Base-by-base conservation (phyloP, 768 basidiomycete genomes). In the Postia placenta region DNA sequence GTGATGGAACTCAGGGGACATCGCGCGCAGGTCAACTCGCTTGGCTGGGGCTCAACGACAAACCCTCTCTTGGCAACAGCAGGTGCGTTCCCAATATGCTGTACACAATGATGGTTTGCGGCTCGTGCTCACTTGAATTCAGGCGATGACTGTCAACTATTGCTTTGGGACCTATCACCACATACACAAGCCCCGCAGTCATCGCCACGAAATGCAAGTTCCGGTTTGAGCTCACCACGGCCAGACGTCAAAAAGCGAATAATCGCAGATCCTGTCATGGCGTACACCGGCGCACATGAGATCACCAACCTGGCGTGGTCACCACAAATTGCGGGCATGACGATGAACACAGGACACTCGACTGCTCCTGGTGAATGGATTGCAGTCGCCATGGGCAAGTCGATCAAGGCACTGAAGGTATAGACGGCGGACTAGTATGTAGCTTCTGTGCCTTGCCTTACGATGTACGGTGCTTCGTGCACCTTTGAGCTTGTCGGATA, bases 81-180 rank as follows among this genome's bases (percentile, higher is more conserved):
- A 57, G 87, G 93, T 89, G 67, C 56, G 77, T 42, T 42, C 28
- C 38, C n/a, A 26, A 38, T 15, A 28, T 47, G 30, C 30, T 27
- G 14, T 33, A 7, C 7, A 7, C 15, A 15, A 15, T 33, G n/a
- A n/a, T n/a, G n/a, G n/a, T 33, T 7, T 15, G 30, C 30, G 9
- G 30, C 15, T 33, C 15, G 15, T 33, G 30, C 38, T 35, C 11
- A 17, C 47, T 53, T 12, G 54, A 26, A 6, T 23, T 28, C 62
- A 96, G 93, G 83, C 48, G 94, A 98, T 64, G 94, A 98, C 67
- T 87, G 87, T 55, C 93, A 95, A 69, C 73, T 96, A n/a, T 71
- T 96, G 9, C 65, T 98, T 12, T 98, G 94, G 90, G 94, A 98
- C 63, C 76, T 96, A 38, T 73, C 82, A 50, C 71, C 73, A 45